A percentile compares a stretch with the other conserved stretches of the same genome.
Conservation (phyloP, 805 yeast genomes). For the Schwanniomyces sp. region DNA sequence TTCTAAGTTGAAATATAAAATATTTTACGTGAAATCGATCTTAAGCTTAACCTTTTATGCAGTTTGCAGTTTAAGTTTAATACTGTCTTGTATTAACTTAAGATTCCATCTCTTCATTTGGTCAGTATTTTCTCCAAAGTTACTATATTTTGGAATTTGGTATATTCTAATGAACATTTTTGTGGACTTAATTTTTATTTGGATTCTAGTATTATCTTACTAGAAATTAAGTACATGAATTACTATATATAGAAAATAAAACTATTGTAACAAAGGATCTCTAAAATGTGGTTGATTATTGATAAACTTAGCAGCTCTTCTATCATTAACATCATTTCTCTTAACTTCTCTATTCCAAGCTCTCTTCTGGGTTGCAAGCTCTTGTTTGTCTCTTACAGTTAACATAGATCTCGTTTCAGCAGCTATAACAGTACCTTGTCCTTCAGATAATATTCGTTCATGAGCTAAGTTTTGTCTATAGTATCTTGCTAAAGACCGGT, state of each 20-base stretch:
- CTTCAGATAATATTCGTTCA: conserved; percentile 44
- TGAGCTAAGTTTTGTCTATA: conserved; percentile 46
- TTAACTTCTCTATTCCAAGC: conserved; percentile 58
- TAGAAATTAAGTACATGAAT: background rate
- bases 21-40: conserved; percentile 35
- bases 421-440: conserved; percentile 47
- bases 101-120: conserved; percentile 90
- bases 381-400: conserved; percentile 36
- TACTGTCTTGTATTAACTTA: conserved; percentile 68
- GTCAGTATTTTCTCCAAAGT: conserved; percentile 96
- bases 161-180: conserved; percentile 45
- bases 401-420: conserved; percentile 55
- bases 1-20: conserved; percentile 28
- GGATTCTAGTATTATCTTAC: conserved; percentile 1
- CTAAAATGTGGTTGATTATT: conserved; percentile 78
- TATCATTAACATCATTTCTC: conserved; percentile 50
- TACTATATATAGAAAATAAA: background rate
- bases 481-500: conserved; percentile 42
- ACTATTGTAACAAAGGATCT: conserved; percentile 38
- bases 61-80: conserved; percentile 54
- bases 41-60: conserved; percentile 55
- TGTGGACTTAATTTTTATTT: conserved; percentile 45
- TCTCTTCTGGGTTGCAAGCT: conserved; percentile 47
- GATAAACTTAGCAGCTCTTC: conserved; percentile 65
- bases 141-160: conserved; percentile 83